A percentile compares a stretch with the other conserved stretches of the same genome.
Evolutionary conservation across 768 basidiomycete species (phyloP).

Genomic region (Floccularia luteovirens): DNA sequence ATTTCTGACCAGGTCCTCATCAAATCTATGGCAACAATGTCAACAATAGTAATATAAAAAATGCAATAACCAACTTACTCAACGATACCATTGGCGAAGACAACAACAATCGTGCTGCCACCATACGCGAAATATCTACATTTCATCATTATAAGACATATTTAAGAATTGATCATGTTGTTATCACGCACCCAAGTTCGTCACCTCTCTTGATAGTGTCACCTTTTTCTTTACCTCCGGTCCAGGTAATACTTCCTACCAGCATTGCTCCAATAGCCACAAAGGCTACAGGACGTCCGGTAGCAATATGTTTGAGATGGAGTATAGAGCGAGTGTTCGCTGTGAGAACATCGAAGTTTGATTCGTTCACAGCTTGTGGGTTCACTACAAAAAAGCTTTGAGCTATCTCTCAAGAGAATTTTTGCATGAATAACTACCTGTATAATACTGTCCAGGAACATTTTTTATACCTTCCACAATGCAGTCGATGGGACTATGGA

Average conservation of each 20-base stretch:
- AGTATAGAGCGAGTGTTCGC: constrained; percentile 54
- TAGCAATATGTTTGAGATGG: constrained; percentile 37
- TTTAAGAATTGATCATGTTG: too few relatives aligned
- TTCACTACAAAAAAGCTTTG: constrained; percentile 38
- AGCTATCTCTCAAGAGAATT: neutral
- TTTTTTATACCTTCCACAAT: constrained; percentile 34
- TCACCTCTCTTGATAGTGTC: constrained; percentile 51
- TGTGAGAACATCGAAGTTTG: constrained; percentile 56
- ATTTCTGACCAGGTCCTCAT: constrained; percentile 51
- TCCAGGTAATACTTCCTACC: constrained; percentile 71
- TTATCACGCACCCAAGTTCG: constrained; percentile 46
- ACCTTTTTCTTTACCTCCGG: constrained; percentile 34
- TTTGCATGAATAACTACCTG: constrained; percentile 27
- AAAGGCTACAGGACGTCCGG: constrained; percentile 49
- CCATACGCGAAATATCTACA: constrained; percentile 62
- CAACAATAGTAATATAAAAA: neutral
- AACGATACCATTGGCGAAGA: constrained; percentile 49
- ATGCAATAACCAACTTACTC: constrained; percentile 21
- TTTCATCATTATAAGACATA: too few relatives aligned
- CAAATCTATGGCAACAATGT: constrained; percentile 29
- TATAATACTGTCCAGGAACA: constrained; percentile 54
- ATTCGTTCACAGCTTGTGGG: constrained; percentile 70
- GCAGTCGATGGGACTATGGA: constrained; percentile 64
- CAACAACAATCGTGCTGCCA: constrained; percentile 60
- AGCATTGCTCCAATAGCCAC: constrained; percentile 79